phyloP scores from a whole-genome alignment of 1,284 basidiomycete genomes.

The Cryptococcus sp. region DNA sequence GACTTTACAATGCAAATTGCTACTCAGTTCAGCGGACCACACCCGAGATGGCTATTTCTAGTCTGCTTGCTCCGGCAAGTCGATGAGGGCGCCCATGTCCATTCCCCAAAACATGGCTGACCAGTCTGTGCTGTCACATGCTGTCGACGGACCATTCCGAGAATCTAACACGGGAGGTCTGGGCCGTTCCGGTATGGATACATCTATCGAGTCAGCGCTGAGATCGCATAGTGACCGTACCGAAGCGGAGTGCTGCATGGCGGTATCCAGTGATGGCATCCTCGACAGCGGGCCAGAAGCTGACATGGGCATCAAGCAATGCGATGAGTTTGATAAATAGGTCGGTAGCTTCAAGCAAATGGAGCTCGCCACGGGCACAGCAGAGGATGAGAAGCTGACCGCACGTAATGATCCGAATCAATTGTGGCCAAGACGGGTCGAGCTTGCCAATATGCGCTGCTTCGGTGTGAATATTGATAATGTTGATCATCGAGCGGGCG shows the following conservation, averaged over 20 bases:
- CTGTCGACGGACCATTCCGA: no score
- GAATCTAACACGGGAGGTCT: no score
- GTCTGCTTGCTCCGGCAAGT: no score
- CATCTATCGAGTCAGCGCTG: no score
- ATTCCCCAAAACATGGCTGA: no score
- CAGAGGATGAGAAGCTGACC: constrained; percentile 23
- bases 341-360: constrained; percentile 9
- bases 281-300: constrained; percentile 8
- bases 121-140: no score
- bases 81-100: no score
- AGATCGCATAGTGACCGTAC: no score
- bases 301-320: constrained; percentile 10
- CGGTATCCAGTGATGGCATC: constrained; percentile 8
- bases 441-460: constrained; percentile 12
- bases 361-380: constrained; percentile 15
- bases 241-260: constrained; percentile 2
- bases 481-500: constrained; percentile 15
- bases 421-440: constrained; percentile 22
- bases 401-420: constrained; percentile 13
- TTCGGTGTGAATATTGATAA: constrained; percentile 18
- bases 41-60: no score
- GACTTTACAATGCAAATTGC: no score
- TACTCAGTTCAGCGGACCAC: no score
- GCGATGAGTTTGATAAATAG: constrained; percentile 15
- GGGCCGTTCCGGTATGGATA: no score